These are phyloP conservation scores for Sanguinoderma infundibulare DNA, from an alignment of 1,284 basidiomycete genomes.

Conservation along the genomic window DNA sequence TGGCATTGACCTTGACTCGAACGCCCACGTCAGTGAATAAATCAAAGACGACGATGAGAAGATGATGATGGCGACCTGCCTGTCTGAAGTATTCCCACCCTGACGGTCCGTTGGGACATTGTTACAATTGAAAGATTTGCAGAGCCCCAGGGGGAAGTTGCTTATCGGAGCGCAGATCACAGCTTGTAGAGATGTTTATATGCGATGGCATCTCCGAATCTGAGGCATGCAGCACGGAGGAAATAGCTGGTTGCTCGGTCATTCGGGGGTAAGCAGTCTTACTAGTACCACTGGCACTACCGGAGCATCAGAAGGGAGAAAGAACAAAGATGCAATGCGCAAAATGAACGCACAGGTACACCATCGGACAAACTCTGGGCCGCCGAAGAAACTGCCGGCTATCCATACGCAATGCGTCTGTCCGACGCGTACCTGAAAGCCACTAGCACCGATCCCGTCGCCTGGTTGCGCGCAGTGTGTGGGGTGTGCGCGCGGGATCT, in stretches of 20 bases:
- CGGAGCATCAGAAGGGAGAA: neutral
- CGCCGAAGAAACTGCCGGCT: too few species aligned
- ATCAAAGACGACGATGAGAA: neutral
- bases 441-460: neutral
- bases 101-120: neutral
- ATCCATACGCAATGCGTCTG: neutral
- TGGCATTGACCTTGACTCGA: neutral
- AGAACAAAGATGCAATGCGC: neutral
- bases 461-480: neutral
- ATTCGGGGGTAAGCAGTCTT: neutral
- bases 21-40: neutral
- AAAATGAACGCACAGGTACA: neutral
- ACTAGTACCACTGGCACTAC: neutral
- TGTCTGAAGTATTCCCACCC: neutral
- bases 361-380: neutral
- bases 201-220: neutral
- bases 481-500: neutral
- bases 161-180: conserved; percentile 1
- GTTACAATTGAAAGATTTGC: neutral
- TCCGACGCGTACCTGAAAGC: neutral
- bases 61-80: neutral
- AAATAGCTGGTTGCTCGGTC: neutral
- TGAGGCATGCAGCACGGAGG: neutral
- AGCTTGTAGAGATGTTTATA: conserved; percentile 2
- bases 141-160: neutral